phyloP scores from a whole-genome alignment of 73 alveolate species.

The Effrenium voratum region DNA sequence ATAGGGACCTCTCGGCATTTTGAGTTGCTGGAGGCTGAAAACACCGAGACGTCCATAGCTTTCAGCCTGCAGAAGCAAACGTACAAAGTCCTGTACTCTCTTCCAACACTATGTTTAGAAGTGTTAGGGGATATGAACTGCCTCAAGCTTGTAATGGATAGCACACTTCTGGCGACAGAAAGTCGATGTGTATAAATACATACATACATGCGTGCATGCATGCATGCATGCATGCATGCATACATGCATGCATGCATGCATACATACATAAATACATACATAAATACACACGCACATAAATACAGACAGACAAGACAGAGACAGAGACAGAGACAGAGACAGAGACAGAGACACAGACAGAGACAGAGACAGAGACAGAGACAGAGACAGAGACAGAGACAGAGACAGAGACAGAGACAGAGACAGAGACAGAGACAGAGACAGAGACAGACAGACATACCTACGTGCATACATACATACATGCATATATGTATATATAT shows the following conservation, averaged over 20 bases:
- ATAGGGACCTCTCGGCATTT: too few species aligned
- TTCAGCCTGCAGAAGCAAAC: too few species aligned
- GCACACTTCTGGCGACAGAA: too few species aligned
- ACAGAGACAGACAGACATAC: not conserved
- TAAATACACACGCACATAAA: not conserved
- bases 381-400: not conserved
- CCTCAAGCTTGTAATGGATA: too few species aligned
- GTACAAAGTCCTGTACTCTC: too few species aligned
- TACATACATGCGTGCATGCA: not conserved
- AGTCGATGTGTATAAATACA: too few species aligned
- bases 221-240: not conserved
- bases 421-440: not conserved
- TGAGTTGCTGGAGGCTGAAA: too few species aligned
- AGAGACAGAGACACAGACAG: not conserved
- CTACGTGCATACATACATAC: not conserved
- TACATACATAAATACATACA: not conserved
- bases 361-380: not conserved
- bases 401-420: too few species aligned
- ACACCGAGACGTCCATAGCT: too few species aligned
- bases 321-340: not conserved
- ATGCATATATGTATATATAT: not conserved
- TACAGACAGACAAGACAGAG: not conserved
- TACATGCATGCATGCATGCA: not conserved
- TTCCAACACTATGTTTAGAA: too few species aligned
- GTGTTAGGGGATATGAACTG: too few species aligned